Evolutionary conservation across 2,329 filamentous ascomycete genomes (phyloP), one percentile per base, ranked within the genome.

Genomic region (Exserohilum turcica): DNA sequence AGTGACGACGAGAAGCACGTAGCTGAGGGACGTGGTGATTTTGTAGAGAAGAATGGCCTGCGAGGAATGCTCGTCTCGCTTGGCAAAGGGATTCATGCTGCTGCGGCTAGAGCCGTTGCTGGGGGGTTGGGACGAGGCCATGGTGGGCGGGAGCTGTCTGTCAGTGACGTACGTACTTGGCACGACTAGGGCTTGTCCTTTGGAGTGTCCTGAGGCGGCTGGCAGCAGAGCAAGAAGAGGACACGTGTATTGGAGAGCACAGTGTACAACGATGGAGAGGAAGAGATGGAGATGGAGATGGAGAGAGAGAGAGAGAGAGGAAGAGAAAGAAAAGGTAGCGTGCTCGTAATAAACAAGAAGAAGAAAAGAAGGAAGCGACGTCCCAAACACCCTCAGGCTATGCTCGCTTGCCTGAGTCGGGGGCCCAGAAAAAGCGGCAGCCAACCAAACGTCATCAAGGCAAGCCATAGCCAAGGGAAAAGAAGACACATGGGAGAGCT

Each of bases 31-130:
- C 3, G 90, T 90, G 57, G 92, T 77, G 71, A 91, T 76, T 75
- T 91, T 92, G 82, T 94, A 94, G 31, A 85, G 80, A 60, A 85
- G 79, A 64, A 96, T 78, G 44, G 85, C 80, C 57, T 79, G 78
- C 27, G 77, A 74, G 56, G 81, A 81, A 70, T 91, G 86, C 15
- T 84, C 80, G 54, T 92, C 88, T 66, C 85, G 85, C 74, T 82
- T 86, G 54, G 83, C 79, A 77, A 94, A 94, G 24, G 90, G 90
- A 73, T 94, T 94, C 71, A 85, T 43, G 43, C 28, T 43, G 50
- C 47, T 32, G 46, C 56, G 47, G 36, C 87, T 90, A 12, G 28
- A 48, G 48, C 33, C 31, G 13, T 19, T 5, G 29, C 28, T 35
- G 6, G 46, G 3, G 27, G 37, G 46, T 24, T 27, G n/a, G 18